These are phyloP conservation scores for Corinectria fuckeliana DNA, from an alignment of 2,329 filamentous ascomycete species.

Conservation along the genomic window DNA sequence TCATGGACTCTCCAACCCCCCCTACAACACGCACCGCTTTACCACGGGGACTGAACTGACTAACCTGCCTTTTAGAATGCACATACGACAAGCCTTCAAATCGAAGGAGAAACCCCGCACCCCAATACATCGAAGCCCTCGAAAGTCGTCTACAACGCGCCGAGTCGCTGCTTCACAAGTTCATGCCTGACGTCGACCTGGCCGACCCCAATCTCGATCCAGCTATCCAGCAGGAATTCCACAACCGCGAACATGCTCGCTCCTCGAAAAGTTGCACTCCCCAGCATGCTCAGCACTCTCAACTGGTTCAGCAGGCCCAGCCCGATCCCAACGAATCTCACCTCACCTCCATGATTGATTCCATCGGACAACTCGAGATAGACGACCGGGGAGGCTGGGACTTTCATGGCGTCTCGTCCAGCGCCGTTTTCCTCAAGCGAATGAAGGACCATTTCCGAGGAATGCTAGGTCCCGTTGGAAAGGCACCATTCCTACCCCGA, in stretches of 20 bases:
- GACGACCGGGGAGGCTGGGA: slow-evolving; percentile 93
- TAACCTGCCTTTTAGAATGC: slow-evolving; percentile 67
- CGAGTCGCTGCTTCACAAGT: slow-evolving; percentile 77
- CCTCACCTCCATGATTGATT: slow-evolving; percentile 93
- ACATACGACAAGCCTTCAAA: slow-evolving; percentile 97
- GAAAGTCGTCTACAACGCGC: slow-evolving; percentile 84
- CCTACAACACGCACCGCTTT: neutral
- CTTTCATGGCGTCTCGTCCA: slow-evolving; percentile 93
- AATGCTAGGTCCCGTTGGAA: slow-evolving; percentile 70
- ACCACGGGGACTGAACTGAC: slow-evolving; percentile 23
- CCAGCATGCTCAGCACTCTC: neutral
- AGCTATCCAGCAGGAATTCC: slow-evolving; percentile 73
- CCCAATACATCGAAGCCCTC: slow-evolving; percentile 90
- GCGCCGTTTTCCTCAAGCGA: slow-evolving; percentile 83
- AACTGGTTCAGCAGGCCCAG: slow-evolving; percentile 41
- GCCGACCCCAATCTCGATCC: slow-evolving; percentile 85
- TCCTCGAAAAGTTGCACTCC: slow-evolving; percentile 43
- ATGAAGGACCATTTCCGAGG: slow-evolving; percentile 88
- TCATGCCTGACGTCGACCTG: slow-evolving; percentile 84
- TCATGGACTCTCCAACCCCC: slow-evolving; percentile 2
- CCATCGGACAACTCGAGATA: slow-evolving; percentile 87
- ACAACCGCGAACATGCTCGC: slow-evolving; percentile 60
- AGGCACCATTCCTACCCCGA: slow-evolving; percentile 64
- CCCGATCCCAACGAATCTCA: slow-evolving; percentile 69
- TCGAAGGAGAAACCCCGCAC: slow-evolving; percentile 85